These are phyloP conservation scores for Coniosporium apollinis DNA, from an alignment of 495 filamentous ascomycete genomes.

Conservation along the genomic window DNA sequence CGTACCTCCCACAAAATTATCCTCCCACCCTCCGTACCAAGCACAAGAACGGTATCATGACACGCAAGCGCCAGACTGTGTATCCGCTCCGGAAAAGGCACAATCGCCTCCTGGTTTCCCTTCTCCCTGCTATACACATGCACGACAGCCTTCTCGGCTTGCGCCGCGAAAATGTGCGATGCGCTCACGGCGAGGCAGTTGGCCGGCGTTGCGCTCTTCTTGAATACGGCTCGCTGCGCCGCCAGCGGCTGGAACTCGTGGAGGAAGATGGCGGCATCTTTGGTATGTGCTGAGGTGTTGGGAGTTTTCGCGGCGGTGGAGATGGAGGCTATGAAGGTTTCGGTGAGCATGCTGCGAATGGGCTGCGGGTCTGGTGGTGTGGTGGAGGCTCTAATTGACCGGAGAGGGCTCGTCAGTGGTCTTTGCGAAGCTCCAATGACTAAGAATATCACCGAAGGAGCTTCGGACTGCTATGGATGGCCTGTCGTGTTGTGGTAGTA, in stretches of 20 bases:
- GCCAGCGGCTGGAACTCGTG: slow-evolving; percentile 65
- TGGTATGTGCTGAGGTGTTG: slow-evolving; percentile 45
- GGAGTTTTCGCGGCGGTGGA: slow-evolving; percentile 44
- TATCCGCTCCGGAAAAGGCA: slow-evolving; percentile 75
- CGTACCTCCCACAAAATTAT: slow-evolving; percentile 85
- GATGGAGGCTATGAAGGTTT: slow-evolving; percentile 65
- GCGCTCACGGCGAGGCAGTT: slow-evolving; percentile 69
- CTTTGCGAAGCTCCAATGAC: too few species aligned
- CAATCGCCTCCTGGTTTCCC: slow-evolving; percentile 68
- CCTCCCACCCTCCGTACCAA: slow-evolving; percentile 77
- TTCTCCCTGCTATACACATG: slow-evolving; percentile 77
- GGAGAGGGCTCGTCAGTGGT: too few species aligned
- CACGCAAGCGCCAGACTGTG: slow-evolving; percentile 49
- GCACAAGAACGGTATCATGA: slow-evolving; percentile 44
- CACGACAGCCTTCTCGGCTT: slow-evolving; percentile 76
- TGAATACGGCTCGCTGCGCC: slow-evolving; percentile 59
- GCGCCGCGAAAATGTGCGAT: slow-evolving; percentile 78
- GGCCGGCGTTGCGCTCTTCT: slow-evolving; percentile 69
- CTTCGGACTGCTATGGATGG: too few species aligned
- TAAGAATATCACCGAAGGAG: too few species aligned
- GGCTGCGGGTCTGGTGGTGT: too few species aligned
- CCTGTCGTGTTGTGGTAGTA: too few species aligned
- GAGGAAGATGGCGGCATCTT: slow-evolving; percentile 70
- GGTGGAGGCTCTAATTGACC: too few species aligned
- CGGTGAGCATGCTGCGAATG: slow-evolving; percentile 48